These are phyloP conservation scores for Saccharomyces hybrid DNA, from an alignment of 1,139 yeast species.

Conservation along the genomic window DNA sequence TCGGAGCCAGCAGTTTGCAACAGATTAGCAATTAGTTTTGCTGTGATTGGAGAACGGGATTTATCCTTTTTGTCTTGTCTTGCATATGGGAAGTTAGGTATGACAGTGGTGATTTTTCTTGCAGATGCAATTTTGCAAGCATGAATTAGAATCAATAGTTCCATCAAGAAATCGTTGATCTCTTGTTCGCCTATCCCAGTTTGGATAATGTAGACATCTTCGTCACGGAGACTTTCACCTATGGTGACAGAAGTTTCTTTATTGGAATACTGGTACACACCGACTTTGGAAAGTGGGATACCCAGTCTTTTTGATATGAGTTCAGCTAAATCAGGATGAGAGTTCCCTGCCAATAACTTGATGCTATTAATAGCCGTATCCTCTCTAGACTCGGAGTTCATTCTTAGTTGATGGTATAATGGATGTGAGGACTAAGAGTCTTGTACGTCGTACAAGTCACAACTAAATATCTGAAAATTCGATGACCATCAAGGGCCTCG, in stretches of 20 bases:
- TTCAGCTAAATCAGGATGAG: constrained; percentile 78
- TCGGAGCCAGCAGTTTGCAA: constrained; percentile 73
- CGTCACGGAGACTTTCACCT: constrained; percentile 71
- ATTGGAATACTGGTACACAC: constrained; percentile 61
- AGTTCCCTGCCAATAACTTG: constrained; percentile 80
- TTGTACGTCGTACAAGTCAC: background rate
- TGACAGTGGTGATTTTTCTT: constrained; percentile 67
- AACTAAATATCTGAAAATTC: background rate
- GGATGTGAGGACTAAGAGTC: background rate
- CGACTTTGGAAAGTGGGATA: constrained; percentile 52
- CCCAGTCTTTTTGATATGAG: constrained; percentile 61
- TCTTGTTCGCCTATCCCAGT: constrained; percentile 59
- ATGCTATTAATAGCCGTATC: constrained; percentile 33
- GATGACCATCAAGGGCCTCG: background rate
- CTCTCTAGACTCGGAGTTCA: background rate
- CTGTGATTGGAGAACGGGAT: constrained; percentile 78
- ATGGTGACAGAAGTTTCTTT: constrained; percentile 66
- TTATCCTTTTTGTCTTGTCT: constrained; percentile 79
- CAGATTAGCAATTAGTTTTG: constrained; percentile 67
- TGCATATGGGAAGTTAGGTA: constrained; percentile 77
- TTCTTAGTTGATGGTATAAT: background rate
- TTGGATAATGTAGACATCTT: constrained; percentile 65
- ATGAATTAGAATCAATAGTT: constrained; percentile 60
- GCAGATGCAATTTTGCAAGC: constrained; percentile 78
- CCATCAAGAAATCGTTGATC: constrained; percentile 64